Base-by-base conservation (phyloP, 768 basidiomycete genomes). In the Rickenella mellea region DNA sequence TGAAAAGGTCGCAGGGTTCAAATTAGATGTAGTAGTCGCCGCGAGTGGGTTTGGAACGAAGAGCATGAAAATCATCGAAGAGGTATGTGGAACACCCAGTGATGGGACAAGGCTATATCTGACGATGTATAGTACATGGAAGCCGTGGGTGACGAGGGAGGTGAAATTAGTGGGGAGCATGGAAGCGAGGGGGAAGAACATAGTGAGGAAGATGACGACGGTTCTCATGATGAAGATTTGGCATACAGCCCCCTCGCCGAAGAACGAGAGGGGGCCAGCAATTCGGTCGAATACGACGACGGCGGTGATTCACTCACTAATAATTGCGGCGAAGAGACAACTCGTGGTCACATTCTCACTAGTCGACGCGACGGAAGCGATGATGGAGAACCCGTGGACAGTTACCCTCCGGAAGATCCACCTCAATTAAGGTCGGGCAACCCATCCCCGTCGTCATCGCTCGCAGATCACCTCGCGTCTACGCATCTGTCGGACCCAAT, bases 11-110 rank as follows among this genome's bases (percentile, higher is more conserved):
- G 70, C 71, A n/a, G 63, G 57, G 17, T 90, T 90, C 61, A 70
- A 74, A 45, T 64, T 97, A 36, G 96, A 99, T 65, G 80, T 96
- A 15, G 73, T 88, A 50, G 93, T 97, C 5, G 84, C 85, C 38
- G 96, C 96, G 2, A 94, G 90, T 66, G 94, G 94, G 20, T 97
- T 94, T 61, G 80, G 79, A 46, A 72, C 82, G 51, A 82, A 81
- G 53, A 83, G 94, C 55, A 78, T 87, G 71, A 77, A 79, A 54
- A 64, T 74, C 30, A 64, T 97, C 42, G 89, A 92, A 62, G 80
- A 91, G 69, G 93, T 93, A 46, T 55, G 76, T 52, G 5, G 33
- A 17, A n/a, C 15, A 19, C 14, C 0, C 6, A 6, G 11, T 2
- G 26, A 19, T 5, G 31, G 5, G 12, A 15, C 20, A 30, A n/a